Conservation (phyloP, 2,329 filamentous ascomycete genomes). For the Epichloe sp. region DNA sequence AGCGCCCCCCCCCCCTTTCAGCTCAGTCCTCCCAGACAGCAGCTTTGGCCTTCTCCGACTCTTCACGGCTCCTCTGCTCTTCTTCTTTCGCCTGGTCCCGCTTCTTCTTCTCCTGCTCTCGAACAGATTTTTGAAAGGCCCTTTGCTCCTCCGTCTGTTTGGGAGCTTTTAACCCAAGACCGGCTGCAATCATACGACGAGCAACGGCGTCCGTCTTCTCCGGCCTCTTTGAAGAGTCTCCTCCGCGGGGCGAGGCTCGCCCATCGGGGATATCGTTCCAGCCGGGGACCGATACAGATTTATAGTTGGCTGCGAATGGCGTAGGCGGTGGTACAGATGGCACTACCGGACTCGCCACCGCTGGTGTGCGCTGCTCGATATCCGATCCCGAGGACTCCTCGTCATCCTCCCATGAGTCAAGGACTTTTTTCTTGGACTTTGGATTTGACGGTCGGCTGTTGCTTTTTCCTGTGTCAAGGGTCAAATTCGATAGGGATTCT, state of each 20-base stretch:
- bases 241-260: conserved; percentile 6
- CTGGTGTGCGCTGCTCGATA: conserved; percentile 14
- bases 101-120: conserved; percentile 72
- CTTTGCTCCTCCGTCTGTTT: conserved; percentile 78
- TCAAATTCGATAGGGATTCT: conserved; percentile 19
- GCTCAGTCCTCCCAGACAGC: conserved; percentile 72
- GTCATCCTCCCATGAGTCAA: conserved; percentile 45
- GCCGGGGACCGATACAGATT: not conserved
- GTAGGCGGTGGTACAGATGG: conserved; percentile 50
- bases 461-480: conserved; percentile 12
- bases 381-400: conserved; percentile 30
- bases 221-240: conserved; percentile 35
- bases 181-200: conserved; percentile 76
- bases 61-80: conserved; percentile 44
- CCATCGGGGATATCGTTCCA: conserved; percentile 1
- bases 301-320: conserved; percentile 39
- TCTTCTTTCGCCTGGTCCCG: conserved; percentile 59
- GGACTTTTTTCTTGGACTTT: conserved; percentile 20
- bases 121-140: conserved; percentile 70
- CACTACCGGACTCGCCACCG: conserved; percentile 28
- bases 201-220: conserved; percentile 94
- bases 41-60: conserved; percentile 62
- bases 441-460: conserved; percentile 7
- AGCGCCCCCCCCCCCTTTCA: too few relatives aligned
- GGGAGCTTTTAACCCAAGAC: conserved; percentile 68